phyloP scores from a whole-genome alignment of 2,329 filamentous ascomycete genomes.

The Colletotrichum tropicicola region DNA sequence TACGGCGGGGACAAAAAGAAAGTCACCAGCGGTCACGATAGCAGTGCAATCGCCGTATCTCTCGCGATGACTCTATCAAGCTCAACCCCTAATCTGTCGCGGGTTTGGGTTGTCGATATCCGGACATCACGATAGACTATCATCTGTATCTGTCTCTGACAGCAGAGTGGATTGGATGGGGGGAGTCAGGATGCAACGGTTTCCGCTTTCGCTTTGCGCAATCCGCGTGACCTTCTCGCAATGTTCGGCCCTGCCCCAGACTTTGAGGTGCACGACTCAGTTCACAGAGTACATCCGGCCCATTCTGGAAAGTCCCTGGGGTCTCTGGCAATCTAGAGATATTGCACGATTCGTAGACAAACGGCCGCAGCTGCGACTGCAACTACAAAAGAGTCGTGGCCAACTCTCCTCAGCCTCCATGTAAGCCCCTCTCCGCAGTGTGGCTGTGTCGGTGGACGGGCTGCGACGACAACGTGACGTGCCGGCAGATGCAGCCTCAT shows the following conservation, averaged over 20 bases:
- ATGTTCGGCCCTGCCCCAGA: not conserved
- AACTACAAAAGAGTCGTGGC: not conserved
- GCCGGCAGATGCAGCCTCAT: not conserved
- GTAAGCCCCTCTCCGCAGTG: not conserved
- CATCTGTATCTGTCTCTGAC: not conserved
- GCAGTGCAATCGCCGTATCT: not conserved
- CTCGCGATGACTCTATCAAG: not conserved
- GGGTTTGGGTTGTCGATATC: no score
- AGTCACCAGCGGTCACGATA: constrained; percentile 1
- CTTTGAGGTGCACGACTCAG: not conserved
- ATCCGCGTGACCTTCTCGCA: not conserved
- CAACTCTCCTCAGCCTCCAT: not conserved
- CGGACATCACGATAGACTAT: not conserved
- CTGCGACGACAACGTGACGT: not conserved
- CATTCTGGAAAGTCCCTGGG: constrained; percentile 1
- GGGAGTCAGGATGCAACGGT: not conserved
- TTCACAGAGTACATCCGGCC: not conserved
- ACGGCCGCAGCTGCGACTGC: not conserved
- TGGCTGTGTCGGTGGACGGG: not conserved
- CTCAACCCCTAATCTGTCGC: not conserved
- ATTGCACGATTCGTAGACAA: not conserved
- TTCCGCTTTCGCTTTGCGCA: not conserved
- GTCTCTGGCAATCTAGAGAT: not conserved
- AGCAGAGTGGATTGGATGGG: not conserved
- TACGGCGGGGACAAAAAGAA: not conserved